phyloP scores from a whole-genome alignment of 2,329 filamentous ascomycete genomes.

The Neofusicoccum cordaticola region DNA sequence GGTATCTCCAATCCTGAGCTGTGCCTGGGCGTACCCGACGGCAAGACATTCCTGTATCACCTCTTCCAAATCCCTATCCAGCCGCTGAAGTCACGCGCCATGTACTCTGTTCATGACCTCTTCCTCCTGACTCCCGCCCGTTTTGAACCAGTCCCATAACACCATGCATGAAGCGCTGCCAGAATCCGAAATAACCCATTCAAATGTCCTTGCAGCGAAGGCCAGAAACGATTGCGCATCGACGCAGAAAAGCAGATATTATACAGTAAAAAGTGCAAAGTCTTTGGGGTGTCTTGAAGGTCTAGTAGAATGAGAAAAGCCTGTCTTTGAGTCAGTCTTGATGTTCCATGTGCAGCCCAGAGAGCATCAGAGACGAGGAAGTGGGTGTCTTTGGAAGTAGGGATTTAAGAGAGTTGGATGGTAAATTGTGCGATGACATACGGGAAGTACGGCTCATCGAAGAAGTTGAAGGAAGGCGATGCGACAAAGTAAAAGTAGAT shows the following conservation, averaged over 20 bases:
- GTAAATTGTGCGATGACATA: background rate
- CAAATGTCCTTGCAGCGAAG: background rate
- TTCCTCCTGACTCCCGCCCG: slow-evolving; percentile 9
- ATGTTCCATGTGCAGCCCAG: too few relatives aligned
- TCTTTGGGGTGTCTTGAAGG: background rate
- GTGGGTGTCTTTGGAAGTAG: background rate
- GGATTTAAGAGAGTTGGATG: background rate
- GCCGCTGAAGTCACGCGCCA: slow-evolving; percentile 16
- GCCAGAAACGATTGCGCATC: background rate
- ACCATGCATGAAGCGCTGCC: slow-evolving; percentile 15
- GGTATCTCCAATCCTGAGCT: slow-evolving; percentile 14
- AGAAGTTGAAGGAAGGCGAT: background rate
- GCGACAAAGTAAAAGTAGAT: background rate
- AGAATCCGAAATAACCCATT: background rate
- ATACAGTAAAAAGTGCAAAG: slow-evolving; percentile 12
- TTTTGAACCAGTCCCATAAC: slow-evolving; percentile 10
- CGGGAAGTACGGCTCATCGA: background rate
- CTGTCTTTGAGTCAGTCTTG: background rate
- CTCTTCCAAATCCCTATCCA: slow-evolving; percentile 14
- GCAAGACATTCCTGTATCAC: slow-evolving; percentile 9
- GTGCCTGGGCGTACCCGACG: slow-evolving; percentile 13
- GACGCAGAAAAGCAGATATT: slow-evolving; percentile 11
- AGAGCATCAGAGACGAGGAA: background rate
- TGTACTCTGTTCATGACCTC: slow-evolving; percentile 2
- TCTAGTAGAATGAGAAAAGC: background rate